Evolutionary conservation across 225 moss, liverwort and hornwort species (phyloP), one percentile per base, ranked within the genome.

Genomic region (Polytrichum formosum): DNA sequence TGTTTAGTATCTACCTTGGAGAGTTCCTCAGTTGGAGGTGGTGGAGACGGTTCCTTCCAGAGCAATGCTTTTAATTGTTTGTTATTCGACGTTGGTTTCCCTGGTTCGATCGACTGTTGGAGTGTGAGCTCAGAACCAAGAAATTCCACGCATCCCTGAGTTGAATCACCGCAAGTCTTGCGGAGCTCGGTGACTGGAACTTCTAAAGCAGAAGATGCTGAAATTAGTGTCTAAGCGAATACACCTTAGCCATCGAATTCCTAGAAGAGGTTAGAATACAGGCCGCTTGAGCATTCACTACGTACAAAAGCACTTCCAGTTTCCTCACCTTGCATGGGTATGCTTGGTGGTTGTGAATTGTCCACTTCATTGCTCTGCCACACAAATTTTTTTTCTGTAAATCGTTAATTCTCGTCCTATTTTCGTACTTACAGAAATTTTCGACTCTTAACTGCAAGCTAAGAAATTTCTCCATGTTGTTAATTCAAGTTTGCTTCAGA

Each of bases 341-440:
- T 53, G 28, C 60, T 71, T 71, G 33, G 33, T 62, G 61, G 69
- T 65, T 76, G 76, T 71, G 76, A 64, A 35, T 61, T 64, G 13
- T 70, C 62, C 53, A 66, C 55, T 17, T 6, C 21, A 28, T 61
- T 68, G 63, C 53, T 55, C 73, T 77, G 73, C 53, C 62, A 60
- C 4, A 10, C 16, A 60, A 62, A 16, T 58, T 58, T 20, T 58
- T 58, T 58, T 20, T 58, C 56, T 35, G 8, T 35, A 9, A 35
- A 8, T 35, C 35, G 37, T 13, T 46, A 13, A 13, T 46, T 46
- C 37, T 46, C 37, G 37, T 46, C 37, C 13, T 13, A 13, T 13
- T 46, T 46, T 46, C 37, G 37, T 46, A 13, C 37, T 46, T 13
- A 46, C 13, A 13, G 13, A 13, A 46, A 46, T 46, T 46, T 10